Conservation (phyloP, 768 basidiomycete species). For the Leccinum rimulosum region DNA sequence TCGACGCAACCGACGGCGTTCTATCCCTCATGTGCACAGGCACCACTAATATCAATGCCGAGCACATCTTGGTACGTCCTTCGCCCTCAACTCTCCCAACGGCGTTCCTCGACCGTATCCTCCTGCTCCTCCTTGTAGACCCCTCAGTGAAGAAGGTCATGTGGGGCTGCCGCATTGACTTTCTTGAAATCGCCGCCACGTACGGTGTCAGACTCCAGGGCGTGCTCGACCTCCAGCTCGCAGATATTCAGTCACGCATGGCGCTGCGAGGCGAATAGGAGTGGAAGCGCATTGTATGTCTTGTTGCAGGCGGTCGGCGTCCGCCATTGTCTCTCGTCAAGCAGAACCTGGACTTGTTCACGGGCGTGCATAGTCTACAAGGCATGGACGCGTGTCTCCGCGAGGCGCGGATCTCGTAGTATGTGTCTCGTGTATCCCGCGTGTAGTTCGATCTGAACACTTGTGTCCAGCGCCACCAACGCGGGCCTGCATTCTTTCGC, state of each 20-base stretch:
- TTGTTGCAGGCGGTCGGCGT: conserved; percentile 23
- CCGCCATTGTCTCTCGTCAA: conserved; percentile 25
- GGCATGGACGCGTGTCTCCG: conserved; percentile 39
- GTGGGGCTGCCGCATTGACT: conserved; percentile 44
- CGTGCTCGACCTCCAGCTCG: conserved; percentile 42
- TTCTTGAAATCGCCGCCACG: conserved; percentile 31
- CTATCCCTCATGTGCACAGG: conserved; percentile 38
- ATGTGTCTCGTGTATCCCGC: conserved; percentile 21
- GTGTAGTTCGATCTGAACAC: neutral
- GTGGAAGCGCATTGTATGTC: conserved; percentile 24
- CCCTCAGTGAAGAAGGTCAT: conserved; percentile 35
- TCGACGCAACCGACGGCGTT: conserved; percentile 30
- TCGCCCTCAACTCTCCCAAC: conserved; percentile 23
- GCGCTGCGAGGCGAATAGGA: conserved; percentile 26
- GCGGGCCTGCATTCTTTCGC: conserved; percentile 40
- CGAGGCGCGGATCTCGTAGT: conserved; percentile 57
- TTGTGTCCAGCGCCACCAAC: conserved; percentile 49
- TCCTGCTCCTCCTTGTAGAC: conserved; percentile 32
- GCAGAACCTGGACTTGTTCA: conserved; percentile 23
- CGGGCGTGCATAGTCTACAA: conserved; percentile 22
- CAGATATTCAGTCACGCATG: conserved; percentile 34
- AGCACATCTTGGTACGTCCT: conserved; percentile 32
- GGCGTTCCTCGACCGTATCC: conserved; percentile 14
- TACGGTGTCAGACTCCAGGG: conserved; percentile 31
- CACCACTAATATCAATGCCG: conserved; percentile 21